phyloP scores from a whole-genome alignment of 306 rosid species.

The Begonia masoniana region DNA sequence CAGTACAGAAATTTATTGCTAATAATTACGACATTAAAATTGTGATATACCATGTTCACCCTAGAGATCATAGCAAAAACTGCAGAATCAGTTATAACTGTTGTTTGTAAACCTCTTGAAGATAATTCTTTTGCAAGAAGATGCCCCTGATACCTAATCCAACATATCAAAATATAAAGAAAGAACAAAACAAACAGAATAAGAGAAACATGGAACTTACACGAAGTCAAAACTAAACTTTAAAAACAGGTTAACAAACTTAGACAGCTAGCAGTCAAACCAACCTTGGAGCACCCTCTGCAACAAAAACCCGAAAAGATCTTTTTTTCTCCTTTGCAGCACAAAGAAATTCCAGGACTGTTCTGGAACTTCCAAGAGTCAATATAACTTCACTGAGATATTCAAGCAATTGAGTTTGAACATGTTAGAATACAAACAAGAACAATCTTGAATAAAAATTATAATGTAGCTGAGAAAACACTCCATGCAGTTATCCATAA shows the following conservation, averaged over 20 bases:
- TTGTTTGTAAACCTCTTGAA: slow-evolving; percentile 17
- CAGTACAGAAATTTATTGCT: slow-evolving; percentile 1
- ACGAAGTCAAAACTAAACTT: slow-evolving; percentile 1
- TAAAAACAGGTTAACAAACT: neutral
- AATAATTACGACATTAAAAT: neutral
- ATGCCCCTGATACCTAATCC: slow-evolving; percentile 70
- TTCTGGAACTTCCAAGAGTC: slow-evolving; percentile 93
- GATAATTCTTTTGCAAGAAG: slow-evolving; percentile 21
- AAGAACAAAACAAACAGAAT: slow-evolving; percentile 1
- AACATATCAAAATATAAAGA: slow-evolving; percentile 2
- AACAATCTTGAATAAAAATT: too few species aligned
- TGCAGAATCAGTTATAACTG: slow-evolving; percentile 21
- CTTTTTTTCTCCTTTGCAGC: slow-evolving; percentile 95
- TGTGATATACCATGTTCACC: slow-evolving; percentile 69
- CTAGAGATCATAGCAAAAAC: slow-evolving; percentile 21
- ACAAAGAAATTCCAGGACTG: slow-evolving; percentile 88
- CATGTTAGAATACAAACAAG: too few species aligned
- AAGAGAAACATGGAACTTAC: slow-evolving; percentile 10
- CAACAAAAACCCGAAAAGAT: slow-evolving; percentile 83
- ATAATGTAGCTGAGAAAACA: too few species aligned
- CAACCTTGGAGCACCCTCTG: slow-evolving; percentile 99
- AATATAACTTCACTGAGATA: slow-evolving; percentile 87
- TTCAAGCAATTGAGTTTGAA: slow-evolving; percentile 8
- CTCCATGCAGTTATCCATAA: too few species aligned
- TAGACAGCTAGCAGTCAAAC: slow-evolving; percentile 15